Evolutionary conservation across 192 early-diverging fungal species (phyloP).

Genomic region (Podila epigama): DNA sequence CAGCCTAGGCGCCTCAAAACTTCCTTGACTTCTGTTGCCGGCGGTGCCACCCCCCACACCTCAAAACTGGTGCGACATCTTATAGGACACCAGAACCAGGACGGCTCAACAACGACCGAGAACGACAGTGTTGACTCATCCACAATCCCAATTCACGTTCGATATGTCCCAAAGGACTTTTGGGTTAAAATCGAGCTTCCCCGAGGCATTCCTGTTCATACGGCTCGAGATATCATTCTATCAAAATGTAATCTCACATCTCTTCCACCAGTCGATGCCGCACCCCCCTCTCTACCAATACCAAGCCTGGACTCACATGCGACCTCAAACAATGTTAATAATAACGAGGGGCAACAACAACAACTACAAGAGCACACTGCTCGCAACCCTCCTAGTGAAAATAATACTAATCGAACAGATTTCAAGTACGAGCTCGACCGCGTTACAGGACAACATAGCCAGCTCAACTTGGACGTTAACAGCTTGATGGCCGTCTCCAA

Average conservation of each 20-base stretch:
- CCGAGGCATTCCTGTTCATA: conserved; percentile 27
- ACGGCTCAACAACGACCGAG: not conserved
- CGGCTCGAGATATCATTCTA: conserved; percentile 26
- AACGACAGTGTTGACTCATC: not conserved
- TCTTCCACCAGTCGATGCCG: conserved; percentile 2
- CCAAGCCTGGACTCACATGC: not conserved
- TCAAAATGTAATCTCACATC: conserved; percentile 24
- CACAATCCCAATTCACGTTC: conserved; percentile 32
- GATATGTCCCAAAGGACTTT: conserved; percentile 36
- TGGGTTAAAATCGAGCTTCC: conserved; percentile 41
- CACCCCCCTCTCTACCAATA: not conserved
- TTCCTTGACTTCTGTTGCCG: not conserved
- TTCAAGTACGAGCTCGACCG: not conserved
- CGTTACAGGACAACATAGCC: not conserved
- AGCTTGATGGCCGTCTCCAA: not conserved
- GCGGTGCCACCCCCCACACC: too few relatives aligned
- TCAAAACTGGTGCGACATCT: not conserved
- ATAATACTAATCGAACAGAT: too few relatives aligned
- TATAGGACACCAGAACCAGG: not conserved
- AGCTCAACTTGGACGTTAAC: not conserved
- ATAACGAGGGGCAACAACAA: too few relatives aligned
- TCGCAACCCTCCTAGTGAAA: too few relatives aligned
- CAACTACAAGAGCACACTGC: too few relatives aligned
- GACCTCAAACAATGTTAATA: not conserved
- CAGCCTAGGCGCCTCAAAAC: not conserved